These are phyloP conservation scores for Xanthoconium purpureum DNA, from an alignment of 768 basidiomycete species.

Conservation along the genomic window DNA sequence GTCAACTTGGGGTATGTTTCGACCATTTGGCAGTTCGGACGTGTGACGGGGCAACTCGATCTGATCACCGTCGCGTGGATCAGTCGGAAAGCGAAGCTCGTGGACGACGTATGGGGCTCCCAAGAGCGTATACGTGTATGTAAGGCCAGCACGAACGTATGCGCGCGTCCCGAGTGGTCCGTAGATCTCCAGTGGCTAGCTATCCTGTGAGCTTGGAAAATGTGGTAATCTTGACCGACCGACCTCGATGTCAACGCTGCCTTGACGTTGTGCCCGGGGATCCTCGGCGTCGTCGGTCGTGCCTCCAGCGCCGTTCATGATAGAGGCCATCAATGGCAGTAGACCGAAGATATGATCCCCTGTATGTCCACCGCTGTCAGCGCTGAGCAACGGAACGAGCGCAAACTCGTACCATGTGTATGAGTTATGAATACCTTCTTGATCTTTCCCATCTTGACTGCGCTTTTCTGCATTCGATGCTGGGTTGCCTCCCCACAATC, in stretches of 20 bases:
- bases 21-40: constrained; percentile 57
- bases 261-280: constrained; percentile 39
- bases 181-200: constrained; percentile 75
- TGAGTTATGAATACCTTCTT: constrained; percentile 87
- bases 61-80: constrained; percentile 51
- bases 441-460: constrained; percentile 75
- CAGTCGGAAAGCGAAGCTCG: constrained; percentile 67
- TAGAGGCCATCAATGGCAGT: constrained; percentile 61
- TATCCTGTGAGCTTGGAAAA: constrained; percentile 8
- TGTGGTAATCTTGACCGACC: background rate
- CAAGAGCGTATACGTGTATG: constrained; percentile 67
- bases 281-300: constrained; percentile 56
- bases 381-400: background rate
- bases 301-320: constrained; percentile 75
- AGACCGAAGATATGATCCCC: constrained; percentile 84
- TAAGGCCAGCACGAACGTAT: constrained; percentile 67
- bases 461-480: constrained; percentile 68
- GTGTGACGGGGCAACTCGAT: constrained; percentile 45
- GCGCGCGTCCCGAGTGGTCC: constrained; percentile 82
- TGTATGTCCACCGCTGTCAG: constrained; percentile 27
- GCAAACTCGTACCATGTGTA: constrained; percentile 61
- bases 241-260: constrained; percentile 13
- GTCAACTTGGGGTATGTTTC: constrained; percentile 56
- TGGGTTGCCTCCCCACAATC: constrained; percentile 87
- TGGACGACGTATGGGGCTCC: constrained; percentile 74